Conservation (phyloP, 148 eudicot genomes). For the Camellia lanceoleosa region DNA sequence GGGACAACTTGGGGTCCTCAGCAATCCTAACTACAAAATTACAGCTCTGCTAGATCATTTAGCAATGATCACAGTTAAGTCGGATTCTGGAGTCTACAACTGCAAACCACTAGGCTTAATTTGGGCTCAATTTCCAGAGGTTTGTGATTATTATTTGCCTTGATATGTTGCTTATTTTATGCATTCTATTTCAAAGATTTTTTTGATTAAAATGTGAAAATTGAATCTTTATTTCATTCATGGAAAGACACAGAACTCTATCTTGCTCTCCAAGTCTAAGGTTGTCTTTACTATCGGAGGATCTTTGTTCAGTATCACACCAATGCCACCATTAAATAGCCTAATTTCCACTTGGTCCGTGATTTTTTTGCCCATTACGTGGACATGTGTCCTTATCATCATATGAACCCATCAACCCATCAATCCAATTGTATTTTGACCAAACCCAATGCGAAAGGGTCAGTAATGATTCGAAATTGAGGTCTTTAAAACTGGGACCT, state of each 20-base stretch:
- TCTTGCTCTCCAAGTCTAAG: too few species aligned
- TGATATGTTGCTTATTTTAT: not conserved
- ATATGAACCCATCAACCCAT: too few species aligned
- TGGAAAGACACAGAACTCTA: not conserved
- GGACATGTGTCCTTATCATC: too few species aligned
- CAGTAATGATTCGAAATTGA: too few species aligned
- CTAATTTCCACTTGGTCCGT: too few species aligned
- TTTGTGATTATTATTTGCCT: conserved; percentile 18
- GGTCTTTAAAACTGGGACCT: not conserved
- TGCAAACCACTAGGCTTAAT: conserved; percentile 95
- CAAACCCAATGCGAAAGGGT: too few species aligned
- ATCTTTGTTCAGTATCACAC: too few species aligned
- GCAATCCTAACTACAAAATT: conserved; percentile 83
- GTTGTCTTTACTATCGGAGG: too few species aligned
- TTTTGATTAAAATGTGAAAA: not conserved
- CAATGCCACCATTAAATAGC: too few species aligned
- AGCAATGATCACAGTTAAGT: conserved; percentile 95
- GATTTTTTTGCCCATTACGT: too few species aligned
- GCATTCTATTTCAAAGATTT: not conserved
- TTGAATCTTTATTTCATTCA: conserved; percentile 1
- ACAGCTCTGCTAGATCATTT: conserved; percentile 92
- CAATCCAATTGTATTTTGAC: too few species aligned
- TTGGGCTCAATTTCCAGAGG: conserved; percentile 94
- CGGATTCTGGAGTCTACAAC: conserved; percentile 79
- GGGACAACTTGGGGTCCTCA: conserved; percentile 92